These are phyloP conservation scores for Forsythia suspensa DNA, from an alignment of 257 asterid genomes.

Conservation along the genomic window DNA sequence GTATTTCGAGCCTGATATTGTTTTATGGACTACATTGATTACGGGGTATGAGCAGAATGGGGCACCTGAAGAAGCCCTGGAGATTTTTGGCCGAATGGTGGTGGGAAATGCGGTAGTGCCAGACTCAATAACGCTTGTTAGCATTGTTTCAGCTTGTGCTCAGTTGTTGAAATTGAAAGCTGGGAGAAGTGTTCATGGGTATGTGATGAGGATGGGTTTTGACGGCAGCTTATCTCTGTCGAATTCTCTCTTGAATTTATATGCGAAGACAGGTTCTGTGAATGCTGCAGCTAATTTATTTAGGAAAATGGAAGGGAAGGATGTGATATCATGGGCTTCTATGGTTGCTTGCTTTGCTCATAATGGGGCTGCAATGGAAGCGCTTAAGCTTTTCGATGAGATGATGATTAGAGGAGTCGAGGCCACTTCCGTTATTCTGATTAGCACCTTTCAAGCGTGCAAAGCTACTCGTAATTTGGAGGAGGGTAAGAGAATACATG, in stretches of 20 bases:
- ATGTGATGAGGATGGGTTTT: constrained; percentile 40
- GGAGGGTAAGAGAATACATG: constrained; percentile 55
- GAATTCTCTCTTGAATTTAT: constrained; percentile 60
- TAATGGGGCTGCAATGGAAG: constrained; percentile 46
- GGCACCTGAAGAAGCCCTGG: constrained; percentile 44
- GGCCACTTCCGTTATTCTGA: constrained; percentile 44
- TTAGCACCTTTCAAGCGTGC: constrained; percentile 75
- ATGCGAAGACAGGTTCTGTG: constrained; percentile 51
- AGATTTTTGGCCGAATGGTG: constrained; percentile 40
- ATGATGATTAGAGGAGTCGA: constrained; percentile 50
- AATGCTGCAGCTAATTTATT: constrained; percentile 48
- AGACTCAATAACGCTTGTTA: constrained; percentile 54
- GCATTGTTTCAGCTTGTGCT: constrained; percentile 70
- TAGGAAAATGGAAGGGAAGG: constrained; percentile 52
- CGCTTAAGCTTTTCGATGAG: constrained; percentile 47
- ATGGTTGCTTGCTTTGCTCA: constrained; percentile 74
- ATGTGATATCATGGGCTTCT: constrained; percentile 82
- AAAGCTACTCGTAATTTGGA: constrained; percentile 50
- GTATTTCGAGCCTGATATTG: constrained; percentile 59
- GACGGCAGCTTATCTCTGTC: constrained; percentile 40
- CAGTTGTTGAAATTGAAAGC: constrained; percentile 38
- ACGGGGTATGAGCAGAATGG: constrained; percentile 63
- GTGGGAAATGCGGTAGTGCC: constrained; percentile 23
- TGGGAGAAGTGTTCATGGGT: constrained; percentile 71
- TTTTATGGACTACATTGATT: constrained; percentile 66